Base-by-base conservation (phyloP, 2,329 filamentous ascomycete species). In the Alternaria consortialis region DNA sequence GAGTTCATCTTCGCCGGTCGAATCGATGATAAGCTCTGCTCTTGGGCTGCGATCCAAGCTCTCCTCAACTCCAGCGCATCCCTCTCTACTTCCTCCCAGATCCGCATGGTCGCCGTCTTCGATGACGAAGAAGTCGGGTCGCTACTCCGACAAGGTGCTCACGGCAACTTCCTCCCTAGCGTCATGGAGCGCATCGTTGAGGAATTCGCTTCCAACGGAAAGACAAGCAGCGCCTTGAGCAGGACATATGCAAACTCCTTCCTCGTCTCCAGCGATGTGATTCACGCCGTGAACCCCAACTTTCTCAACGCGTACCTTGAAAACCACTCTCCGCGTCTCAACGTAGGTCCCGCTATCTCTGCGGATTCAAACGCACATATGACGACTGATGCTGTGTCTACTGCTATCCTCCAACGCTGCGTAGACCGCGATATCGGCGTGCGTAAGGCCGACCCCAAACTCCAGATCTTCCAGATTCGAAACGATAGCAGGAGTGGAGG, bases 81-180 rank as follows among this genome's bases (percentile, higher is more conserved):
- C 79, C 67, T 75, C 42, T 82, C 85, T 1, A 77, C 82, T 9
- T 86, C 90, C 62, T 86, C 89, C n/a, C 86, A 90, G 55, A 88
- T 98, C 79, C 96, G 96, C 80, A 84, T 97, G 56, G 92, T 95
- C 36, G 93, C 91, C n/a, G 89, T 97, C 71, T 98, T 98, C 74
- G 95, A 98, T 75, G 91, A 97, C 73, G 95, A 99, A 79, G 95
- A 99, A 79, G 97, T 99, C 63, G 95, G 95, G 62, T 96, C 91
- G 27, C 84, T 93, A 8, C 87, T 97, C 52, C 91, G 94, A 57
- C 94, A 98, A 81, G 95, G 95, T 62, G 95, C 95, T 6, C 86
- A 87, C 54, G 90, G 92, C 57, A 98, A 97, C 83, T 96, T 97
- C 83, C 85, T 98, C 58, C 91, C 92, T 40, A 85, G 86, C 37